Percentiles rank a stretch among this genome's conserved stretches.
These are phyloP conservation scores for Diutina mesorugosa DNA, from an alignment of 1,139 yeast species.

Conservation along the genomic window DNA sequence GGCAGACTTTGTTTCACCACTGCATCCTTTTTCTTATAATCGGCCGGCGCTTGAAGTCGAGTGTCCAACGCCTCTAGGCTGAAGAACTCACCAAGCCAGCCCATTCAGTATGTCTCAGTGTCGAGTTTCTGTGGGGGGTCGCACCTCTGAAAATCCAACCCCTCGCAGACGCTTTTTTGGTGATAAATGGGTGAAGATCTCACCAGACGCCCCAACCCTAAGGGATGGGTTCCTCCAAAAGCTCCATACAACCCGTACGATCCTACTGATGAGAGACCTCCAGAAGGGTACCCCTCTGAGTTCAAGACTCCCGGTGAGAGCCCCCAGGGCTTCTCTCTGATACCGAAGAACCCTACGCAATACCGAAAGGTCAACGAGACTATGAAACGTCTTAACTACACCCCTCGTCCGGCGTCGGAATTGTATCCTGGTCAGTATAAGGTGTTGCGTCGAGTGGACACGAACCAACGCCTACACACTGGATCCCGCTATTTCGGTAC, in stretches of 20 bases:
- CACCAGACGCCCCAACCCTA: slow-evolving; percentile 64
- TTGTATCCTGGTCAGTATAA: slow-evolving; percentile 72
- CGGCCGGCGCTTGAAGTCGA: slow-evolving; percentile 46
- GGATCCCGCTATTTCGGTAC: slow-evolving; percentile 44
- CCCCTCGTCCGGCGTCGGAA: slow-evolving; percentile 67
- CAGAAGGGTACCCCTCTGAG: slow-evolving; percentile 80
- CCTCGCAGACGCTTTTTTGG: slow-evolving; percentile 1
- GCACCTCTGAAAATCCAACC: neutral
- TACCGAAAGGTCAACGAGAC: slow-evolving; percentile 61
- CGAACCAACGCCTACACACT: slow-evolving; percentile 39
- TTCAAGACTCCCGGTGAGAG: slow-evolving; percentile 42
- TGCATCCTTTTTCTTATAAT: slow-evolving; percentile 24
- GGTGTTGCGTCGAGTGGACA: slow-evolving; percentile 49
- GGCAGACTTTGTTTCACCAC: slow-evolving; percentile 31
- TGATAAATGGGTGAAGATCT: slow-evolving; percentile 8
- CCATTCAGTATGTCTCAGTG: neutral
- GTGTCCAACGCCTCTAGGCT: slow-evolving; percentile 70
- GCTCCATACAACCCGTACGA: slow-evolving; percentile 85
- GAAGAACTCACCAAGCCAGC: slow-evolving; percentile 21
- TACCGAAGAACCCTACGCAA: slow-evolving; percentile 59
- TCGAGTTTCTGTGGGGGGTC: neutral
- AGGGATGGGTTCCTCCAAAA: slow-evolving; percentile 71
- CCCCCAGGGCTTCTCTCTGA: slow-evolving; percentile 43
- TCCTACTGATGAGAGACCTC: slow-evolving; percentile 62
- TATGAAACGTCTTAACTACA: slow-evolving; percentile 60